Conservation (phyloP, 2,329 filamentous ascomycete species). For the Pochonia chlamydosporia region DNA sequence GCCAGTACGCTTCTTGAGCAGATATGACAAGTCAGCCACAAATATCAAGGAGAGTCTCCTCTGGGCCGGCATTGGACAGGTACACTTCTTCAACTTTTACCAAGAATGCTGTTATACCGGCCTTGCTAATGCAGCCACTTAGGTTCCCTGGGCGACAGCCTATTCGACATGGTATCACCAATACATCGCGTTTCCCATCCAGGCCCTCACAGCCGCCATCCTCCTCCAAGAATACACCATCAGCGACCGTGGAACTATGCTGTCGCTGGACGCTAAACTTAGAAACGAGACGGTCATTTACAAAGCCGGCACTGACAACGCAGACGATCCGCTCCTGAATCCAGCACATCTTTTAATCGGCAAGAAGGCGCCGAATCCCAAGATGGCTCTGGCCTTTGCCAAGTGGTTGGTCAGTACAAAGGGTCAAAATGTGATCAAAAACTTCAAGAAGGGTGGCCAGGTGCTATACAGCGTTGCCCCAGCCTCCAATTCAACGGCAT, state of each 20-base stretch:
- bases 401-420: conserved; percentile 31
- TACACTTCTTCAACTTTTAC: neutral
- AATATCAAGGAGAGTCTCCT: conserved; percentile 41
- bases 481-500: neutral
- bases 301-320: conserved; percentile 27
- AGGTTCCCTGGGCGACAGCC: conserved; percentile 29
- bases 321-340: conserved; percentile 33
- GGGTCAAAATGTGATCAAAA: conserved; percentile 29
- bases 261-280: conserved; percentile 29
- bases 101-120: neutral
- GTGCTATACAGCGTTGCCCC: conserved; percentile 32
- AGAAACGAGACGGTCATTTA: conserved; percentile 29
- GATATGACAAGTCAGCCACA: conserved; percentile 43
- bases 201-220: conserved; percentile 36
- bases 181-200: conserved; percentile 37
- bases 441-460: conserved; percentile 31
- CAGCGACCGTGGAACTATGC: conserved; percentile 38
- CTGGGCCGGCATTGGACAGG: conserved; percentile 40
- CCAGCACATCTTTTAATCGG: conserved; percentile 36
- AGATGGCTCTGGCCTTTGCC: conserved; percentile 29
- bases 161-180: conserved; percentile 43
- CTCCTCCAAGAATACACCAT: conserved; percentile 39
- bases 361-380: conserved; percentile 24
- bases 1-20: conserved; percentile 34
- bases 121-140: conserved; percentile 21